Conservation (phyloP, 1,139 yeast genomes). For the Kurtzmaniella natalensis region DNA sequence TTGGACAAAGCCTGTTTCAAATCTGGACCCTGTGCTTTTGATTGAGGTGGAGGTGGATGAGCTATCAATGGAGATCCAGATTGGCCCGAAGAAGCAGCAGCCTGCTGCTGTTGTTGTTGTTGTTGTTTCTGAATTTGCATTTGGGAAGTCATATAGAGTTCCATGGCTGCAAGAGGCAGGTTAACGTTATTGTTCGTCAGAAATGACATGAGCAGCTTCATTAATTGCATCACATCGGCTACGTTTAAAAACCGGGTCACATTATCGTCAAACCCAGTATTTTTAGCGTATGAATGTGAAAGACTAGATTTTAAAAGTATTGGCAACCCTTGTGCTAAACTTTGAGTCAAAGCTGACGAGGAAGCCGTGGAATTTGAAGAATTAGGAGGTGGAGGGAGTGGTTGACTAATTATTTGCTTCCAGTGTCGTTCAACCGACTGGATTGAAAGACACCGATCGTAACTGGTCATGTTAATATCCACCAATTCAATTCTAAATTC, state of each 20-base stretch:
- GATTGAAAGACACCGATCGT: constrained; percentile 24
- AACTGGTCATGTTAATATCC: constrained; percentile 47
- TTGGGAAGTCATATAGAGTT: constrained; percentile 39
- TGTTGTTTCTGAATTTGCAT: constrained; percentile 14
- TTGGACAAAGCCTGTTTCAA: too few species aligned
- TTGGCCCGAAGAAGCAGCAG: constrained; percentile 5
- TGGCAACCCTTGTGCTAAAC: constrained; percentile 20
- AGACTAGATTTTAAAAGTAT: constrained; percentile 20
- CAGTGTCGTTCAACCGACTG: constrained; percentile 25
- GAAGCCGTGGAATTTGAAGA: too few species aligned
- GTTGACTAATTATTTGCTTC: constrained; percentile 11
- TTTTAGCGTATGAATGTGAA: constrained; percentile 20
- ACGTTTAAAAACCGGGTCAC: constrained; percentile 70
- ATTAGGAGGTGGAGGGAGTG: constrained; percentile 9
- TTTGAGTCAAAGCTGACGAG: too few species aligned
- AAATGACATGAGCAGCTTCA: constrained; percentile 61
- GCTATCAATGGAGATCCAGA: constrained; percentile 2
- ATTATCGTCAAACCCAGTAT: constrained; percentile 60
- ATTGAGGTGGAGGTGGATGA: constrained; percentile 5
- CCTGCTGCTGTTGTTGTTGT: constrained; percentile 6
- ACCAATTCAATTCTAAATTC: constrained; percentile 67
- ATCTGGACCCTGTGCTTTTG: constrained; percentile 1
- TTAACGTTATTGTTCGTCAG: constrained; percentile 37
- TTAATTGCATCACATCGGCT: constrained; percentile 70
- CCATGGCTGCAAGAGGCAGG: constrained; percentile 61